Evolutionary conservation across 257 asterid species (phyloP), one percentile per base, ranked within the genome.

Genomic region (Fraxinus pennsylvanica): DNA sequence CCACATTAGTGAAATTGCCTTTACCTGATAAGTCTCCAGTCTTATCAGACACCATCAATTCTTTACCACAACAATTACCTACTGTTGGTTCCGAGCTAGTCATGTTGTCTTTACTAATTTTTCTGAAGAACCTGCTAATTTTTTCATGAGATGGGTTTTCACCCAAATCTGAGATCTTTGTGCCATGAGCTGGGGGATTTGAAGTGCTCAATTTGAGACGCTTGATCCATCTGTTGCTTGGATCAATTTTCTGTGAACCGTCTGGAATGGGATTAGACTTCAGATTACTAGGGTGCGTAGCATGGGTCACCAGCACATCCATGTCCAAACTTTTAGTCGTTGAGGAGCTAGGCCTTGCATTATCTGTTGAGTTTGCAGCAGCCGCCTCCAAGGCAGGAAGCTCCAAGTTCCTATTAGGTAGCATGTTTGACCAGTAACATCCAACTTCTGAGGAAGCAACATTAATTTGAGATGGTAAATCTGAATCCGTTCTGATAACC

Each of bases 281-380:
- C 41, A 86, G 88, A 43, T 76, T 81, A 63, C 69, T 25, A 54
- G 84, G 82, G 68, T 73, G 89, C 69, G 87, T 91, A 27, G 89
- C 85, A 75, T 84, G 87, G 36, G 83, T 86, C n/a, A 88, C 74
- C 50, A 86, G 82, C 33, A 75, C 70, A 73, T 91, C 96, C 87
- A 89, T 82, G 65, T 92, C 98, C 84, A 94, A 78, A 86, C 96
- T 92, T 84, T 91, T 88, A 54, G 98, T 94, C 81, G 87, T 87
- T 25, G 98, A 91, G 68, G 91, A 85, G 84, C 84, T 83, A 30
- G 85, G 86, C 25, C 83, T 85, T 8, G 41, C 63, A 21, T 85
- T 80, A 43, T 86, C 90, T 30, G 80, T 80, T 59, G 81, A 69
- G 71, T 80, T 78, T 19, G 82, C 45, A 39, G 74, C 79, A 33